A percentile compares a stretch with the other conserved stretches of the same genome.
These are phyloP conservation scores for Xylaria sp. DNA, from an alignment of 495 filamentous ascomycete genomes.

Conservation along the genomic window DNA sequence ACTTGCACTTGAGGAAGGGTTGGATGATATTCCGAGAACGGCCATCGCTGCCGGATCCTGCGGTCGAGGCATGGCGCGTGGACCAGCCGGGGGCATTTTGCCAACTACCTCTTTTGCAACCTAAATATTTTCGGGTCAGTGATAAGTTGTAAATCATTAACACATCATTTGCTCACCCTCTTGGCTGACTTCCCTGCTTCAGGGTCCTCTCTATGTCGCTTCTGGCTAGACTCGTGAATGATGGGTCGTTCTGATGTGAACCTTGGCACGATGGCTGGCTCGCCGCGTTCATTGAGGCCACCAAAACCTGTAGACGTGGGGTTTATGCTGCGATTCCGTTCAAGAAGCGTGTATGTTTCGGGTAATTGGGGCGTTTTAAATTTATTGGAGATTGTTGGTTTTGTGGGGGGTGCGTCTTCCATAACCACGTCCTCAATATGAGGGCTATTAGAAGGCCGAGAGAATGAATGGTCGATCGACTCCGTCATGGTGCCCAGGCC, in stretches of 20 bases:
- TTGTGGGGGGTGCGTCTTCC: constrained; percentile 34
- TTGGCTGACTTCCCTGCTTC: constrained; percentile 40
- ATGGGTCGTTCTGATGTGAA: constrained; percentile 33
- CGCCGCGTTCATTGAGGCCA: constrained; percentile 38
- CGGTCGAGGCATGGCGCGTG: constrained; percentile 34
- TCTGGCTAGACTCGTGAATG: constrained; percentile 40
- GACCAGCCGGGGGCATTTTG: constrained; percentile 33
- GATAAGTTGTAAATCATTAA: constrained; percentile 1
- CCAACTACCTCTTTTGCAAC: constrained; percentile 27
- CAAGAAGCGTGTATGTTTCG: constrained; percentile 35
- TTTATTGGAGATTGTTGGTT: constrained; percentile 31
- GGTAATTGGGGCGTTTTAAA: constrained; percentile 36
- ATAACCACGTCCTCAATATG: constrained; percentile 38
- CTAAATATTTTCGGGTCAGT: constrained; percentile 31
- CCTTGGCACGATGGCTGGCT: constrained; percentile 30
- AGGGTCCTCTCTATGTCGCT: constrained; percentile 41
- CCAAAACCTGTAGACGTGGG: constrained; percentile 21
- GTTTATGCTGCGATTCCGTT: constrained; percentile 21
- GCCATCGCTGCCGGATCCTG: constrained; percentile 42
- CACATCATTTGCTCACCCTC: constrained; percentile 37
- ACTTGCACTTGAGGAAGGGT: constrained; percentile 22
- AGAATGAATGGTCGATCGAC: neutral
- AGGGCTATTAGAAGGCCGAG: constrained; percentile 1
- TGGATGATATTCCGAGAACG: constrained; percentile 33
- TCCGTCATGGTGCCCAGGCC: neutral